phyloP scores from a whole-genome alignment of 2,329 filamentous ascomycete genomes.

The Fusarium gaditjirri region DNA sequence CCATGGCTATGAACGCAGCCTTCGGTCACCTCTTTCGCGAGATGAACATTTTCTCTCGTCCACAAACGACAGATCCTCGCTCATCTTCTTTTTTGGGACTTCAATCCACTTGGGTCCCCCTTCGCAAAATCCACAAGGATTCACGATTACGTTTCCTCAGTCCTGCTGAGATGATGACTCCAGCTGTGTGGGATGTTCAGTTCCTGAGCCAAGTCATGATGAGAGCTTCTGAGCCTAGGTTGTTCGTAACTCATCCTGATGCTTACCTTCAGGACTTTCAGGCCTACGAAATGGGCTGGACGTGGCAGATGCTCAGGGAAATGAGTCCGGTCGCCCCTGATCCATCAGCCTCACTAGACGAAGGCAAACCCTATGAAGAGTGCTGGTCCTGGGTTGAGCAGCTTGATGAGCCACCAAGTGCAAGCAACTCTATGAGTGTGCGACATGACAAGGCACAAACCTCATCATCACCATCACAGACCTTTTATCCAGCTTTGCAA shows the following conservation, averaged over 20 bases:
- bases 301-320: conserved; percentile 75
- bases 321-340: conserved; percentile 67
- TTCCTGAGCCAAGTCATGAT: conserved; percentile 80
- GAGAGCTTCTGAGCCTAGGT: conserved; percentile 72
- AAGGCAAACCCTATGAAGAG: conserved; percentile 65
- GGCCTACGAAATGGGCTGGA: conserved; percentile 68
- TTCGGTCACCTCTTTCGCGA: conserved; percentile 68
- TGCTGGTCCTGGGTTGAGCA: conserved; percentile 72
- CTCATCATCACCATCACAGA: conserved; percentile 56
- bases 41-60: conserved; percentile 52
- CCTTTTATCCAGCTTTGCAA: conserved; percentile 38
- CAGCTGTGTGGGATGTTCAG: conserved; percentile 75
- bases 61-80: conserved; percentile 42
- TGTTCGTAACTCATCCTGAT: conserved; percentile 80
- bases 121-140: conserved; percentile 80
- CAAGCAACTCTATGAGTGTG: conserved; percentile 56
- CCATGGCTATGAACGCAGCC: conserved; percentile 68
- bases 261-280: conserved; percentile 75
- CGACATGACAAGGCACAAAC: conserved; percentile 55
- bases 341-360: conserved; percentile 47
- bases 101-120: conserved; percentile 75
- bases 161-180: conserved; percentile 77
- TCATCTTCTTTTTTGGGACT: conserved; percentile 67
- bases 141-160: conserved; percentile 76
- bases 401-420: conserved; percentile 67